These are phyloP conservation scores for Irpex lacteus DNA, from an alignment of 1,284 basidiomycete species.

Conservation along the genomic window DNA sequence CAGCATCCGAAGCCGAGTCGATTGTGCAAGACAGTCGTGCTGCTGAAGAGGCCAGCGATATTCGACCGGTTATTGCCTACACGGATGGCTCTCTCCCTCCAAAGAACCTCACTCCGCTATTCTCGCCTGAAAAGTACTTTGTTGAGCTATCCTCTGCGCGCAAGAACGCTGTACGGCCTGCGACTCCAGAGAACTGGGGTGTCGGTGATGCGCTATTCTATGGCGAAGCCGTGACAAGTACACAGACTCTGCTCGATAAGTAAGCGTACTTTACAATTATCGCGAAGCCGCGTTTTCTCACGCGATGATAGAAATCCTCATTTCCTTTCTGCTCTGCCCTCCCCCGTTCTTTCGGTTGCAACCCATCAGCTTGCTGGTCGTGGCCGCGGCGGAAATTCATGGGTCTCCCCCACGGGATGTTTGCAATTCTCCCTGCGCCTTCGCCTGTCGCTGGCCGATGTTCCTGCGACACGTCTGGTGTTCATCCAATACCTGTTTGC, in stretches of 20 bases:
- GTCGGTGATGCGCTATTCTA: conserved; percentile 83
- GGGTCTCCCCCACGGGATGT: conserved; percentile 92
- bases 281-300: background rate
- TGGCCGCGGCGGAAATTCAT: conserved; percentile 87
- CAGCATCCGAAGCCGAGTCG: conserved; percentile 31
- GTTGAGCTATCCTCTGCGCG: conserved; percentile 20
- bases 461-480: conserved; percentile 74
- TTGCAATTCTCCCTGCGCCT: conserved; percentile 85
- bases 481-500: conserved; percentile 96
- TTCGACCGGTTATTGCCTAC: conserved; percentile 46
- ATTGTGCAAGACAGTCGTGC: conserved; percentile 36
- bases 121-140: conserved; percentile 54
- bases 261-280: conserved; percentile 36
- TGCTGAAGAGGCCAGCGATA: conserved; percentile 16
- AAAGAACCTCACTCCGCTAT: conserved; percentile 48
- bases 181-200: conserved; percentile 38
- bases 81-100: conserved; percentile 34
- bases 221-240: conserved; percentile 89
- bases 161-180: conserved; percentile 14
- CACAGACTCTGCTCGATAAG: conserved; percentile 95
- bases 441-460: conserved; percentile 47
- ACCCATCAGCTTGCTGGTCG: conserved; percentile 87
- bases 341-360: conserved; percentile 80
- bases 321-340: conserved; percentile 68
- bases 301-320: conserved; percentile 66